Conservation (phyloP, 2,329 filamentous ascomycete genomes). For the Colletotrichum sp. region DNA sequence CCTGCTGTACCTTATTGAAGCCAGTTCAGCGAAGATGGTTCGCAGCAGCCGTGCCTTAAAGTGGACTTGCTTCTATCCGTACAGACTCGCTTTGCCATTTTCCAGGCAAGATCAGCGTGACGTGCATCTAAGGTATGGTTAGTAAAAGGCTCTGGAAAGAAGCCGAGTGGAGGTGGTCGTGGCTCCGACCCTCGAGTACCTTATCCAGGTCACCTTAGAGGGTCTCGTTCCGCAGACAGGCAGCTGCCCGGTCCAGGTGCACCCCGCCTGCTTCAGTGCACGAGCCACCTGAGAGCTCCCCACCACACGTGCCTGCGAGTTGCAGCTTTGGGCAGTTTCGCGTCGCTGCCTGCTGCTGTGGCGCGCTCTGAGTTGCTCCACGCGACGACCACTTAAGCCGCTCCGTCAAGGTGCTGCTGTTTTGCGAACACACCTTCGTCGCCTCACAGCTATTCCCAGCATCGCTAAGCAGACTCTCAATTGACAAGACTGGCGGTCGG, state of each 20-base stretch:
- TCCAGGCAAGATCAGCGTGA: background rate
- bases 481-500: background rate
- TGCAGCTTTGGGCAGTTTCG: background rate
- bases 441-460: background rate
- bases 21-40: too few relatives aligned
- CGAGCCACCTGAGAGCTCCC: background rate
- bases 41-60: too few relatives aligned
- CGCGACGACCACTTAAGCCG: background rate
- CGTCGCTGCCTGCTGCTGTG: background rate
- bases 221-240: background rate
- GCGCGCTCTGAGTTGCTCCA: background rate
- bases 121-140: background rate
- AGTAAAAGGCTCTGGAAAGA: background rate
- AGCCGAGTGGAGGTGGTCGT: background rate
- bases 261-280: background rate
- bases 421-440: background rate
- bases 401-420: conserved; percentile 7
- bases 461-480: background rate
- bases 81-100: background rate
- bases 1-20: too few relatives aligned
- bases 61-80: too few relatives aligned
- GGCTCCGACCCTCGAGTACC: background rate
- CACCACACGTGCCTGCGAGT: background rate
- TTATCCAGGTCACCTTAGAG: background rate
- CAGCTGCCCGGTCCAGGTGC: background rate